A percentile compares a stretch with the other conserved stretches of the same genome.
Evolutionary conservation across 768 basidiomycete species (phyloP).

Genomic region (Agaricus subrufescens): DNA sequence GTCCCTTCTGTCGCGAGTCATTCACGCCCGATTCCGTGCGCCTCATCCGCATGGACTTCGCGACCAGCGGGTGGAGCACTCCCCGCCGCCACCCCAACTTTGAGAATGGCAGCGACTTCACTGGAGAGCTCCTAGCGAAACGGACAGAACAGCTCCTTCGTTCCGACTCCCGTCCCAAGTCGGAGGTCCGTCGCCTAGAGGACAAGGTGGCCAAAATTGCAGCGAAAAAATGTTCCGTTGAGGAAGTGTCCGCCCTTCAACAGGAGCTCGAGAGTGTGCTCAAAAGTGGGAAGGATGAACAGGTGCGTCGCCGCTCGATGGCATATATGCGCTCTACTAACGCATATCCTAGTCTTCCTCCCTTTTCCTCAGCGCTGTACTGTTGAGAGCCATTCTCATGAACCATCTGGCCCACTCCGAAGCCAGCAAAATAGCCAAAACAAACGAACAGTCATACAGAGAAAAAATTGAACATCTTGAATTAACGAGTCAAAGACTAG

Average conservation of each 20-base stretch:
- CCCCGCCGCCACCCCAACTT: slow-evolving; percentile 50
- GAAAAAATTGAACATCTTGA: slow-evolving; percentile 65
- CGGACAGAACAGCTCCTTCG: slow-evolving; percentile 45
- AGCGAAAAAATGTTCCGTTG: slow-evolving; percentile 82
- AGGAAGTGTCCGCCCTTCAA: slow-evolving; percentile 75
- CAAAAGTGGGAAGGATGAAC: slow-evolving; percentile 58
- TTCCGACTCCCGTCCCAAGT: slow-evolving; percentile 40
- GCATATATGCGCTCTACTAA: slow-evolving; percentile 13
- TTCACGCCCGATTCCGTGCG: slow-evolving; percentile 66
- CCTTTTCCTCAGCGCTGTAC: slow-evolving; percentile 69
- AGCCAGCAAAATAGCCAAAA: slow-evolving; percentile 62
- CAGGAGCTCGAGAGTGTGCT: slow-evolving; percentile 79
- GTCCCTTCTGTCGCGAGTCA: slow-evolving; percentile 81
- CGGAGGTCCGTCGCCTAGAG: slow-evolving; percentile 65
- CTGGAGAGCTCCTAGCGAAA: slow-evolving; percentile 36
- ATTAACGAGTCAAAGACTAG: slow-evolving; percentile 50
- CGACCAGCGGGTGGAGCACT: slow-evolving; percentile 63
- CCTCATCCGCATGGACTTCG: slow-evolving; percentile 76
- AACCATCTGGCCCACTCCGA: slow-evolving; percentile 81
- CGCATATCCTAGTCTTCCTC: slow-evolving; percentile 47
- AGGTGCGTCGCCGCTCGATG: slow-evolving; percentile 43
- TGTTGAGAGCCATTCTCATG: slow-evolving; percentile 78
- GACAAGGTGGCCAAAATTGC: slow-evolving; percentile 76
- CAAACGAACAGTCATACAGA: slow-evolving; percentile 56
- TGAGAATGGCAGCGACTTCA: slow-evolving; percentile 44